These are phyloP conservation scores for Fistulifera solaris DNA, from an alignment of 108 stramenopile genomes.

Conservation along the genomic window DNA sequence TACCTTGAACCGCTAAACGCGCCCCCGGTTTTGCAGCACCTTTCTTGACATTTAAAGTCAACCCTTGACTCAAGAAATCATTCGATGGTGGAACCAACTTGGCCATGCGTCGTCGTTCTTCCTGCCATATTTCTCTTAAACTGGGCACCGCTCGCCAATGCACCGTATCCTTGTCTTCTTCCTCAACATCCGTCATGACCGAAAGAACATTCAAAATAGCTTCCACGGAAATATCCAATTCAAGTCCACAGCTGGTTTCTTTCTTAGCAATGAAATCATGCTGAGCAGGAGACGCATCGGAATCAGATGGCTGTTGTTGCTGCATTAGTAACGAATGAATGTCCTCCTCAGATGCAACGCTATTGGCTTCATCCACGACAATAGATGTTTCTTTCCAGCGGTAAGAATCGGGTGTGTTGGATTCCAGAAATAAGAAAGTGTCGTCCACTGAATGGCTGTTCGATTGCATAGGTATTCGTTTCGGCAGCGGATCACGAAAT, in stretches of 20 bases:
- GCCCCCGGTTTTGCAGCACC: conserved; percentile 54
- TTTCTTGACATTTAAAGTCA: conserved; percentile 62
- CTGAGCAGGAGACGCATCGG: not conserved
- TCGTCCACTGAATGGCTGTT: conserved; percentile 1
- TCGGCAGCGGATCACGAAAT: not conserved
- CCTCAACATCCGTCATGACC: conserved; percentile 45
- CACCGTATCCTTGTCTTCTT: conserved; percentile 46
- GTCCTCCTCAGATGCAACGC: not conserved
- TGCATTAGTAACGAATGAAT: not conserved
- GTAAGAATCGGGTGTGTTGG: not conserved
- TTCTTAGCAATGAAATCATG: conserved; percentile 16
- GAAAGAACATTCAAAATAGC: conserved; percentile 55
- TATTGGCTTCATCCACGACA: conserved; percentile 5
- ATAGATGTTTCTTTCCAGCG: not conserved
- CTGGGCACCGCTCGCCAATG: conserved; percentile 87
- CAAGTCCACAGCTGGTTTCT: conserved; percentile 65
- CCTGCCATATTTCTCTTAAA: conserved; percentile 76
- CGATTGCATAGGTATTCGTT: not conserved
- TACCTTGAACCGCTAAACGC: conserved; percentile 48
- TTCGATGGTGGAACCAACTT: conserved; percentile 49
- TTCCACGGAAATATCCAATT: conserved; percentile 61
- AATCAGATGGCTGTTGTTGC: not conserved
- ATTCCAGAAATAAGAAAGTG: not conserved
- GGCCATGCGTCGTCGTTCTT: conserved; percentile 68
- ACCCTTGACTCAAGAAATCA: conserved; percentile 59